These are phyloP conservation scores for Westerdykella sp. DNA, from an alignment of 2,329 filamentous ascomycete species.

Conservation along the genomic window DNA sequence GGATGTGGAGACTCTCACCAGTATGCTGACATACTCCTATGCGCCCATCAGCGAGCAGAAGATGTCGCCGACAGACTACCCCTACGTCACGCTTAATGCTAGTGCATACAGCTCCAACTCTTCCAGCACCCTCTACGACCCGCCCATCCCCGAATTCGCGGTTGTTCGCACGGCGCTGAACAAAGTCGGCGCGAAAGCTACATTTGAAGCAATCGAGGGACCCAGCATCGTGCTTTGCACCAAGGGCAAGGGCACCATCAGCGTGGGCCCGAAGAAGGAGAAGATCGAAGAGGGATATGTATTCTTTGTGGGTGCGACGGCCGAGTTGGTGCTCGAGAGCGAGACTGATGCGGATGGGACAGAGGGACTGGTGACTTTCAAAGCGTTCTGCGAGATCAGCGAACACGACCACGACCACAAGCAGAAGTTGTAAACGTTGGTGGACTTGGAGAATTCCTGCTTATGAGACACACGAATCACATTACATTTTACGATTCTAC, in stretches of 20 bases:
- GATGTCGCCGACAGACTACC: conserved; percentile 78
- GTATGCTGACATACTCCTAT: conserved; percentile 92
- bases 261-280: conserved; percentile 74
- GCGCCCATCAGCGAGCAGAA: conserved; percentile 94
- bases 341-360: conserved; percentile 39
- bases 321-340: conserved; percentile 72
- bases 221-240: conserved; percentile 94
- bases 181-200: conserved; percentile 67
- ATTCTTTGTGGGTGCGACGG: conserved; percentile 71
- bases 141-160: conserved; percentile 92
- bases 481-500: no score
- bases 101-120: conserved; percentile 73
- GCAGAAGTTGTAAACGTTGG: conserved; percentile 20
- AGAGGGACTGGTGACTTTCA: conserved; percentile 79
- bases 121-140: conserved; percentile 73
- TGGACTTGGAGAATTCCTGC: neutral
- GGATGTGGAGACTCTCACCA: conserved; percentile 80
- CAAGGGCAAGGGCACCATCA: conserved; percentile 71
- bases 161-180: conserved; percentile 77
- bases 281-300: conserved; percentile 52
- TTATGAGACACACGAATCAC: no score
- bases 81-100: conserved; percentile 77
- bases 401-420: conserved; percentile 17
- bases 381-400: conserved; percentile 80
- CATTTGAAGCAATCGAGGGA: conserved; percentile 78